Conservation (phyloP, 2,329 filamentous ascomycete genomes). For the Elsinoe necatrix region DNA sequence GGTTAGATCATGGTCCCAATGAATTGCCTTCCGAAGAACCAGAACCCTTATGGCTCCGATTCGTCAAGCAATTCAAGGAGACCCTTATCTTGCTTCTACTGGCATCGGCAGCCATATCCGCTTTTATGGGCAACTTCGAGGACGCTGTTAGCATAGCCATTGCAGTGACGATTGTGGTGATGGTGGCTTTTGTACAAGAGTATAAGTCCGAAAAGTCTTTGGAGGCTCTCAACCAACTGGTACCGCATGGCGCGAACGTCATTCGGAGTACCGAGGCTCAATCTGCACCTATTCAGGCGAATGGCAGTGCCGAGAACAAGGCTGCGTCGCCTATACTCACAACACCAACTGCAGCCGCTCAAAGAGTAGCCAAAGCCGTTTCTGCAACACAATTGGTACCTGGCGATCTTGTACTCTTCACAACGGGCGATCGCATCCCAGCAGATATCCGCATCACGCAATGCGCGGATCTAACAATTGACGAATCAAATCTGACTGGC, state of each 20-base stretch:
- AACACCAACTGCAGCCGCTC: constrained; percentile 43
- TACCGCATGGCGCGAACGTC: constrained; percentile 93
- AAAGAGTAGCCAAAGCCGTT: constrained; percentile 72
- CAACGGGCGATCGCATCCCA: constrained; percentile 91
- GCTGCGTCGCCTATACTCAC: neutral
- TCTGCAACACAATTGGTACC: constrained; percentile 81
- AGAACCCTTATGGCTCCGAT: constrained; percentile 90
- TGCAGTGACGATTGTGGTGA: constrained; percentile 93
- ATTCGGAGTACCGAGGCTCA: constrained; percentile 48
- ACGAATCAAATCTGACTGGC: constrained; percentile 92
- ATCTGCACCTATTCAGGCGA: constrained; percentile 17
- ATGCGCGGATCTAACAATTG: constrained; percentile 81
- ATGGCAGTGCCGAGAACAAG: neutral
- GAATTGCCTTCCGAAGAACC: constrained; percentile 90
- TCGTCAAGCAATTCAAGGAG: constrained; percentile 94
- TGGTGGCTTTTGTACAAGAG: constrained; percentile 93
- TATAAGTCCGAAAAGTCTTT: constrained; percentile 96
- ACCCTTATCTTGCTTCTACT: constrained; percentile 88
- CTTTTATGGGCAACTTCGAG: constrained; percentile 86
- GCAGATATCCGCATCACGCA: constrained; percentile 92
- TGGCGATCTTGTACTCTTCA: constrained; percentile 87
- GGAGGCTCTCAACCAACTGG: constrained; percentile 84
- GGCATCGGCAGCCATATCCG: constrained; percentile 76
- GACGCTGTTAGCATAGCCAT: constrained; percentile 94
- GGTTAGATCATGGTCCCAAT: constrained; percentile 78